phyloP scores from a whole-genome alignment of 1,284 basidiomycete genomes.

The Ustanciosporium gigantosporum region DNA sequence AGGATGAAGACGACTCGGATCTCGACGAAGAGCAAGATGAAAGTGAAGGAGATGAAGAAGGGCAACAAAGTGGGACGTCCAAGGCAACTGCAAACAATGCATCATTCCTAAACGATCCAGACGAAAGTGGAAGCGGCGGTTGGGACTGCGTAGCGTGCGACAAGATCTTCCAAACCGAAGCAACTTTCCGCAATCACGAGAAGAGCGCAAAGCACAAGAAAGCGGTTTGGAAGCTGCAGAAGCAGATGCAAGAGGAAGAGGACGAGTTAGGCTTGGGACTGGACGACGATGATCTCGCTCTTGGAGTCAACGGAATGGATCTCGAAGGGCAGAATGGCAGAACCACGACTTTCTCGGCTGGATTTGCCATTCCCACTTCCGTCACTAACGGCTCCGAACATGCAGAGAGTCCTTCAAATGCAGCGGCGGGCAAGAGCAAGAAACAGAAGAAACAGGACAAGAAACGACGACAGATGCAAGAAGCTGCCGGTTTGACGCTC shows the following conservation, averaged over 20 bases:
- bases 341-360: constrained; percentile 13
- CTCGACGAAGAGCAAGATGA: constrained; percentile 1
- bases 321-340: constrained; percentile 7
- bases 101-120: constrained; percentile 10
- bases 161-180: constrained; percentile 87
- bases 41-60: constrained; percentile 18
- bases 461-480: constrained; percentile 38
- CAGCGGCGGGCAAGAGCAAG: constrained; percentile 31
- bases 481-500: constrained; percentile 17
- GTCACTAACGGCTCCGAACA: neutral
- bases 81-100: constrained; percentile 2
- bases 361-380: constrained; percentile 27
- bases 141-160: constrained; percentile 96
- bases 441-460: constrained; percentile 50
- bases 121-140: constrained; percentile 2
- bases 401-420: constrained; percentile 1
- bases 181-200: constrained; percentile 95
- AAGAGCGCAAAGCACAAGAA: constrained; percentile 92
- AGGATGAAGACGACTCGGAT: constrained; percentile 1
- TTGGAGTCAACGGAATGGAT: constrained; percentile 22
- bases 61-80: neutral
- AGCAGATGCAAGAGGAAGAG: constrained; percentile 77
- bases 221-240: constrained; percentile 65
- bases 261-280: constrained; percentile 66
- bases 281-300: constrained; percentile 24